Evolutionary conservation across 495 filamentous ascomycete species (phyloP).

Genomic region (Penicillium lividum): DNA sequence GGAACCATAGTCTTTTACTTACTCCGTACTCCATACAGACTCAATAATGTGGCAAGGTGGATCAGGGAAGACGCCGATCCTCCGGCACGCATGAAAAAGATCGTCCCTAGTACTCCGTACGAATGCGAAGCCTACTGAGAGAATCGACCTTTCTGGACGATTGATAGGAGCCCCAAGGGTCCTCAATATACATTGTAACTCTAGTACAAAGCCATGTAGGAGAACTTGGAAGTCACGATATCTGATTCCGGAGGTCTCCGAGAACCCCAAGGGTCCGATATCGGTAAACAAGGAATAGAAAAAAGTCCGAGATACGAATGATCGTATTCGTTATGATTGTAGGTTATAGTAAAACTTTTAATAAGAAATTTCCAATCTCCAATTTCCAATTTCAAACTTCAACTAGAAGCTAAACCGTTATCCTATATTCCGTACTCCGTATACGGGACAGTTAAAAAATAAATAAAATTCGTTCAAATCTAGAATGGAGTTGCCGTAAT

Average conservation of each 20-base stretch:
- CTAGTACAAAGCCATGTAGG: neutral
- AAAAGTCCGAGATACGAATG: too few species aligned
- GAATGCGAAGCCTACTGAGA: neutral
- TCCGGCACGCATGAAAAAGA: neutral
- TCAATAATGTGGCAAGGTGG: slow-evolving; percentile 1
- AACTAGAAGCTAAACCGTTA: too few species aligned
- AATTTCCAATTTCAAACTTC: too few species aligned
- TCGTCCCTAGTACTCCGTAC: neutral
- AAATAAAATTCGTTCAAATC: neutral
- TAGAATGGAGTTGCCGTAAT: neutral
- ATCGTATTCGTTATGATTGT: too few species aligned
- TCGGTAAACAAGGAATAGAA: too few species aligned
- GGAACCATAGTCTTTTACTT: too few species aligned
- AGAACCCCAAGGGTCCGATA: too few species aligned
- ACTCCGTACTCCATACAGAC: neutral
- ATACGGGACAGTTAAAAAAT: neutral
- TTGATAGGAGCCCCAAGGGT: neutral
- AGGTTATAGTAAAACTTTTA: too few species aligned
- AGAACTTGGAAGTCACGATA: too few species aligned
- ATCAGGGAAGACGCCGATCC: neutral
- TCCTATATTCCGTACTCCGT: neutral
- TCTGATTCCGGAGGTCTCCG: too few species aligned
- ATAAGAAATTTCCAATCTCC: too few species aligned
- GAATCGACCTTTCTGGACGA: neutral
- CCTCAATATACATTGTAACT: neutral